Evolutionary conservation across 1,139 yeast species (phyloP).

Genomic region (Blastobotrys capitulatus): DNA sequence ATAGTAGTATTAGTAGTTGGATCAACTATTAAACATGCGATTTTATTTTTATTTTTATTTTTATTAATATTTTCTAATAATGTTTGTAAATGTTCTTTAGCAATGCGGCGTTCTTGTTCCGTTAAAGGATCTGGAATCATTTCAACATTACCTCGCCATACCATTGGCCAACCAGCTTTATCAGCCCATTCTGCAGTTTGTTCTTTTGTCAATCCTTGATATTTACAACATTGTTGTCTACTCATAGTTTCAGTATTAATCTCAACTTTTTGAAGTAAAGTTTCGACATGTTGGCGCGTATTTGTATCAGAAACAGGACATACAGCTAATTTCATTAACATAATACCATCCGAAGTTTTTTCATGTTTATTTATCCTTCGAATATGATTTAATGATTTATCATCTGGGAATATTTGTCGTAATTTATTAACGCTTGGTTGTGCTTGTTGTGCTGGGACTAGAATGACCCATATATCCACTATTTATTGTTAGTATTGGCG

Average conservation of each 20-base stretch:
- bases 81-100: not conserved
- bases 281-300: conserved; percentile 13
- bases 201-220: conserved; percentile 60
- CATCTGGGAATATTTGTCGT: conserved; percentile 28
- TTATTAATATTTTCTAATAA: not conserved
- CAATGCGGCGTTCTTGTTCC: conserved; percentile 12
- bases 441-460: conserved; percentile 43
- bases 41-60: conserved; percentile 22
- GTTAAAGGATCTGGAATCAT: conserved; percentile 61
- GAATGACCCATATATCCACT: conserved; percentile 52
- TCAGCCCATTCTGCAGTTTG: conserved; percentile 58
- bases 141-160: conserved; percentile 91
- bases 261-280: conserved; percentile 17
- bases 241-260: conserved; percentile 25
- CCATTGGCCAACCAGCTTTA: conserved; percentile 68
- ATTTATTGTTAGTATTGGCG: not conserved
- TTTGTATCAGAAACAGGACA: conserved; percentile 25
- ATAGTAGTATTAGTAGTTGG: conserved; percentile 38
- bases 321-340: conserved; percentile 32
- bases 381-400: conserved; percentile 32
- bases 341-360: conserved; percentile 18
- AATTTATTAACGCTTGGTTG: conserved; percentile 30
- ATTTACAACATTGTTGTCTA: conserved; percentile 41
- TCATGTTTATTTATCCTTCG: conserved; percentile 32
- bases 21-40: conserved; percentile 46